phyloP scores from a whole-genome alignment of 768 basidiomycete genomes.

The Auricularia heimuer region DNA sequence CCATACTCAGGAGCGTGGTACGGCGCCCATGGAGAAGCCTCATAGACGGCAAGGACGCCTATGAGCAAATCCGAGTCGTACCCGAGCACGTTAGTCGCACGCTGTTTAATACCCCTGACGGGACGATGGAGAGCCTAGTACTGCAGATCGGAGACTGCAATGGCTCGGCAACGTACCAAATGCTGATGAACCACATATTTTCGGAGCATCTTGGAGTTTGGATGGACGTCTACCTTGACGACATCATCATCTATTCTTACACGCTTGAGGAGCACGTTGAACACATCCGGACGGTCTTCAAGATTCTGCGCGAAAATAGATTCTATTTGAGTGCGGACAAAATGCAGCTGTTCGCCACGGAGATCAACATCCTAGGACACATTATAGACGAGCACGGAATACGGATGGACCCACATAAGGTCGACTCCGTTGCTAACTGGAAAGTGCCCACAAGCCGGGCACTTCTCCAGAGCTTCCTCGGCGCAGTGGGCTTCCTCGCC shows the following conservation, averaged over 20 bases:
- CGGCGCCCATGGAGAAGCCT: constrained; percentile 12
- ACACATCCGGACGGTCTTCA: constrained; percentile 24
- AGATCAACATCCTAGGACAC: constrained; percentile 10
- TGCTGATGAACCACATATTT: constrained; percentile 34
- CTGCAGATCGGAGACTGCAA: constrained; percentile 27
- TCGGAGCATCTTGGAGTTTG: constrained; percentile 18
- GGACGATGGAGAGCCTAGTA: constrained; percentile 34
- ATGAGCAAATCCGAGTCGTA: constrained; percentile 21
- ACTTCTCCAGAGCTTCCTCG: constrained; percentile 12
- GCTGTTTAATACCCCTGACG: constrained; percentile 28
- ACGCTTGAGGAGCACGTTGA: constrained; percentile 20
- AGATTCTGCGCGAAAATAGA: constrained; percentile 21
- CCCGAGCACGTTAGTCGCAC: constrained; percentile 13
- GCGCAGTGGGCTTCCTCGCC: constrained; percentile 15
- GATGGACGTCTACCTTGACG: constrained; percentile 28
- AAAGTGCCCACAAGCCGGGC: constrained; percentile 12
- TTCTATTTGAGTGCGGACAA: constrained; percentile 29
- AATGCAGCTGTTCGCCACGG: constrained; percentile 17
- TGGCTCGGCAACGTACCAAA: constrained; percentile 31
- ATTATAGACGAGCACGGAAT: constrained; percentile 14
- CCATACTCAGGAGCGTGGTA: constrained; percentile 15
- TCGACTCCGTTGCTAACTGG: constrained; percentile 15
- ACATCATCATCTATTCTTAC: constrained; percentile 26
- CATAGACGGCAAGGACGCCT: constrained; percentile 23
- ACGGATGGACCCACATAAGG: constrained; percentile 17